phyloP scores from a whole-genome alignment of 495 filamentous ascomycete species.

The Penicillium alfredii region DNA sequence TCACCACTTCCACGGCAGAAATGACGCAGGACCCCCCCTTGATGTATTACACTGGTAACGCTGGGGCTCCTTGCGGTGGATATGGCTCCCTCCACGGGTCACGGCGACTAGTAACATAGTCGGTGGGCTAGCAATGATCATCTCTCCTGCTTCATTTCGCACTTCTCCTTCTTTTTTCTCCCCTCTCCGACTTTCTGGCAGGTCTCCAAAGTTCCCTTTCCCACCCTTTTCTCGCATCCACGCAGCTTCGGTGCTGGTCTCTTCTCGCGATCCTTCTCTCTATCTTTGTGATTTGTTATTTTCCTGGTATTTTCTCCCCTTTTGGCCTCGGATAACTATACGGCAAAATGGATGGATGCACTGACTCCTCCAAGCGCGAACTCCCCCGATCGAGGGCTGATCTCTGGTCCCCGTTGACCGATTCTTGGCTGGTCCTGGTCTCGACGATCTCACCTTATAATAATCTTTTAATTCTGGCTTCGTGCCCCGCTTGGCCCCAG shows the following conservation, averaged over 20 bases:
- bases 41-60: conserved; percentile 6
- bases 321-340: conserved; percentile 7
- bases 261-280: background rate
- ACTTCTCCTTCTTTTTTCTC: conserved; percentile 2
- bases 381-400: conserved; percentile 6
- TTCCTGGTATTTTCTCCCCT: conserved; percentile 2
- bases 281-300: background rate
- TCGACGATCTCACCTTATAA: conserved; percentile 10
- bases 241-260: background rate
- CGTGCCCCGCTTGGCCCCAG: conserved; percentile 15
- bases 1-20: no score
- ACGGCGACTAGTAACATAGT: conserved; percentile 14
- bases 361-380: conserved; percentile 1
- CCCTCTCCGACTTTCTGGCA: conserved; percentile 4
- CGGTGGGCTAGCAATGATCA: conserved; percentile 16
- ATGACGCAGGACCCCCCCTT: no score
- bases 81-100: conserved; percentile 10
- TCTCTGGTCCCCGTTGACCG: conserved; percentile 7
- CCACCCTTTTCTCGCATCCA: background rate
- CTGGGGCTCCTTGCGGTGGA: conserved; percentile 14
- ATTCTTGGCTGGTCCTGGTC: conserved; percentile 24
- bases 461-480: conserved; percentile 5
- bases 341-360: background rate
- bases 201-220: conserved; percentile 1
- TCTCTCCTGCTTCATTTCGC: conserved; percentile 14